A percentile compares a stretch with the other conserved stretches of the same genome.
These are phyloP conservation scores for Ceratocystis alfenasii DNA, from an alignment of 2,329 filamentous ascomycete genomes.

Conservation along the genomic window DNA sequence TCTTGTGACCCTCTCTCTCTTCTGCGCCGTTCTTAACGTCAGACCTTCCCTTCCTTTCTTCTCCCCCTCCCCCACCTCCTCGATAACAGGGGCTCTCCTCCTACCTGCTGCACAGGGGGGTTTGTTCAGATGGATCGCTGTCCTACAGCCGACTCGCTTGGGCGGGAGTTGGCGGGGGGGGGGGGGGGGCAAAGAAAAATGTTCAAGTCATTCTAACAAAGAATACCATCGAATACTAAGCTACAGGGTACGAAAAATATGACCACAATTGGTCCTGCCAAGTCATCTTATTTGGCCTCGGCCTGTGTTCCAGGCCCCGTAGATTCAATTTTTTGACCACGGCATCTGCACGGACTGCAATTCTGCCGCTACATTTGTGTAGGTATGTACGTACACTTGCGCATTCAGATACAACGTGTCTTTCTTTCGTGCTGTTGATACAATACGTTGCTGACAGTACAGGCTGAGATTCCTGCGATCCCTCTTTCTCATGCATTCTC, in stretches of 20 bases:
- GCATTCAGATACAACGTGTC: no score
- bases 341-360: background rate
- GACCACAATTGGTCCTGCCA: background rate
- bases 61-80: background rate
- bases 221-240: background rate
- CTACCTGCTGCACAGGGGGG: background rate
- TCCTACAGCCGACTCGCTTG: no score
- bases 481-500: background rate
- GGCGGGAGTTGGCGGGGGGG: no score
- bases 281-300: background rate
- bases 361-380: no score
- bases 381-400: background rate
- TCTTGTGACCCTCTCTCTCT: background rate
- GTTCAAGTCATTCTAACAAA: background rate
- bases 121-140: no score
- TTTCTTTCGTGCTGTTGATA: no score
- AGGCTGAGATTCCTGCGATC: background rate
- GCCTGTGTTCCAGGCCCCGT: background rate
- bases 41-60: background rate
- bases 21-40: background rate
- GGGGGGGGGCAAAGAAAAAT: background rate
- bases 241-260: background rate
- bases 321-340: background rate
- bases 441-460: background rate
- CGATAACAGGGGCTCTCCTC: background rate